phyloP scores from a whole-genome alignment of 2,329 filamentous ascomycete genomes.

The Alternaria conjuncta region DNA sequence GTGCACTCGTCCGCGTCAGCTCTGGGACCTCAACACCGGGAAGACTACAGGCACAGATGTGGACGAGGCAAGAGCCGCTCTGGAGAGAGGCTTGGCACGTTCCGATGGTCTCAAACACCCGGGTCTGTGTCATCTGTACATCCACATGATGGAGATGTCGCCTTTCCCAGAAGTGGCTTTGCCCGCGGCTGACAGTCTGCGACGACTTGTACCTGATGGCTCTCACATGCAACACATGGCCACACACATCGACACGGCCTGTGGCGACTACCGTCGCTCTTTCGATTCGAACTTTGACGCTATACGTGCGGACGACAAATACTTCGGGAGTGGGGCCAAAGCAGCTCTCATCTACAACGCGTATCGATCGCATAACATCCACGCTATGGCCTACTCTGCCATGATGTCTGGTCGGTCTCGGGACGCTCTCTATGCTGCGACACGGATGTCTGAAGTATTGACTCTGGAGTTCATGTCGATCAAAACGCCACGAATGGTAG shows the following conservation, averaged over 20 bases:
- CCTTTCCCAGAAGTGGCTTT: constrained; percentile 3
- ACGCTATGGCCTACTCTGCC: constrained; percentile 6
- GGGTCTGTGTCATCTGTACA: constrained; percentile 10
- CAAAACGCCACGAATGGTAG: constrained; percentile 5
- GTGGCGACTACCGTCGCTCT: constrained; percentile 7
- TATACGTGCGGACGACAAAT: background rate
- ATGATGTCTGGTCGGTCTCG: constrained; percentile 4
- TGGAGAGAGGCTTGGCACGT: background rate
- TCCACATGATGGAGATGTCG: constrained; percentile 13
- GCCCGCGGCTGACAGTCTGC: constrained; percentile 1
- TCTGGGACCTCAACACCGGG: constrained; percentile 65
- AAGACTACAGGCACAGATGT: constrained; percentile 48
- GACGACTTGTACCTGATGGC: constrained; percentile 8
- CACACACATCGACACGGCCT: constrained; percentile 5
- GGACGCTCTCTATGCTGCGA: constrained; percentile 1
- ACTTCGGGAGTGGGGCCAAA: background rate
- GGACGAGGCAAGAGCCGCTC: background rate
- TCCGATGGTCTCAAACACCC: background rate
- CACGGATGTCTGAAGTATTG: background rate
- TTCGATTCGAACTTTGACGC: constrained; percentile 3
- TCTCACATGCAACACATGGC: constrained; percentile 13
- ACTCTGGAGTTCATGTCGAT: constrained; percentile 5
- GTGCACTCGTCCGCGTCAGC: constrained; percentile 66
- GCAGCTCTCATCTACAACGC: constrained; percentile 3
- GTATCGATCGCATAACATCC: constrained; percentile 9